A percentile compares a stretch with the other conserved stretches of the same genome.
These are phyloP conservation scores for Gossypium raimondii DNA, from an alignment of 345 rosid species.

Conservation along the genomic window DNA sequence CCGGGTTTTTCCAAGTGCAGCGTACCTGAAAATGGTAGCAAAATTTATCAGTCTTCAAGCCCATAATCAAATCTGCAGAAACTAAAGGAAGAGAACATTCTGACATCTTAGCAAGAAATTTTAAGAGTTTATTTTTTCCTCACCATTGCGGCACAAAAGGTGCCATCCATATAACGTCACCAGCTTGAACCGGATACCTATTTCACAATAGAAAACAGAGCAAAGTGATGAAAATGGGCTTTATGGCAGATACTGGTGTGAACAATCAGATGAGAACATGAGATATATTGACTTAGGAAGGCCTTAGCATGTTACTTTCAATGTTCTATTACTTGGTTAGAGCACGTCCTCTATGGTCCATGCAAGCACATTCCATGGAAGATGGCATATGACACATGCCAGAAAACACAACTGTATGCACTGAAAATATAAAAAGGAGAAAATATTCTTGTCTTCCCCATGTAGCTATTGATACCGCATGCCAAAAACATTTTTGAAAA, in stretches of 20 bases:
- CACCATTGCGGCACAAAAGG: constrained; percentile 97
- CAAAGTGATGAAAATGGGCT: not conserved
- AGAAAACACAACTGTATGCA: not conserved
- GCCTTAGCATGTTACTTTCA: not conserved
- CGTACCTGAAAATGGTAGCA: constrained; percentile 16
- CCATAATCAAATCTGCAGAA: not conserved
- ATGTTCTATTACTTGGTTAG: not conserved
- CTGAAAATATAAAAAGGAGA: not conserved
- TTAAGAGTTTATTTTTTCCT: constrained; percentile 11
- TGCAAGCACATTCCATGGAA: not conserved
- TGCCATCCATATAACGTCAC: constrained; percentile 98
- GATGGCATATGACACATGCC: not conserved
- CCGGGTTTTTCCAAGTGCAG: constrained; percentile 1
- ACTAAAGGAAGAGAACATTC: not conserved
- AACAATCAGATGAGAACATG: not conserved
- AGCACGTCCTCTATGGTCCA: not conserved
- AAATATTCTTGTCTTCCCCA: not conserved
- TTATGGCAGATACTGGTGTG: not conserved
- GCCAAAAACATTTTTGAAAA: not conserved
- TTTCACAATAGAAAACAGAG: not conserved
- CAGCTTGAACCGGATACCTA: constrained; percentile 94
- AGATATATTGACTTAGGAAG: not conserved
- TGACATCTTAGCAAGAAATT: constrained; percentile 3
- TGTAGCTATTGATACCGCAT: not conserved
- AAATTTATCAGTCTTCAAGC: constrained; percentile 2